Conservation (phyloP, 345 rosid species). For the Pelargonium nanum region DNA sequence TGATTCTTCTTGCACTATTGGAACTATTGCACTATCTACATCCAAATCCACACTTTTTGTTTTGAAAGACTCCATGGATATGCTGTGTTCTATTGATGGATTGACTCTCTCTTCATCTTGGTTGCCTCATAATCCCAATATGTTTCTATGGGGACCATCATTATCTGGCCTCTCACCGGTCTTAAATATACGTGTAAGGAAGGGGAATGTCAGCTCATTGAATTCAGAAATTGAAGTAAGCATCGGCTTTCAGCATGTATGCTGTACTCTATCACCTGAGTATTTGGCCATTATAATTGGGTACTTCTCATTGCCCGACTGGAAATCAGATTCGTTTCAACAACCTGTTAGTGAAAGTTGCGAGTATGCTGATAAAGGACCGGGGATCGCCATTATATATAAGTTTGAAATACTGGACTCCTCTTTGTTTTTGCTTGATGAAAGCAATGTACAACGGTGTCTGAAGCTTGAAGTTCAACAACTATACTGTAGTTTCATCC, state of each 20-base stretch:
- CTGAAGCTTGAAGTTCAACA: slow-evolving; percentile 50
- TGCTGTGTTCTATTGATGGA: slow-evolving; percentile 57
- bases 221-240: slow-evolving; percentile 62
- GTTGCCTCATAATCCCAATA: slow-evolving; percentile 41
- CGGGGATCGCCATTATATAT: slow-evolving; percentile 26
- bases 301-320: slow-evolving; percentile 72
- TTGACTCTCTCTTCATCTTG: slow-evolving; percentile 57
- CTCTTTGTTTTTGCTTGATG: slow-evolving; percentile 44
- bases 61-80: slow-evolving; percentile 39
- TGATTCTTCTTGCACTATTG: slow-evolving; percentile 66
- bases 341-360: slow-evolving; percentile 24
- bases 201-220: slow-evolving; percentile 30
- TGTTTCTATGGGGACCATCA: slow-evolving; percentile 64
- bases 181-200: slow-evolving; percentile 58
- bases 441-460: slow-evolving; percentile 32
- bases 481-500: slow-evolving; percentile 37
- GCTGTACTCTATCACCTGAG: slow-evolving; percentile 60
- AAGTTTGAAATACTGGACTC: slow-evolving; percentile 77
- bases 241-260: slow-evolving; percentile 73
- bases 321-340: slow-evolving; percentile 37
- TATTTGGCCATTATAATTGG: slow-evolving; percentile 72
- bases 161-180: slow-evolving; percentile 42
- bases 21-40: slow-evolving; percentile 46
- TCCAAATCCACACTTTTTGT: slow-evolving; percentile 35
- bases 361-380: slow-evolving; percentile 14